These are phyloP conservation scores for Fusarium temperatum DNA, from an alignment of 2,329 filamentous ascomycete species.

Conservation along the genomic window DNA sequence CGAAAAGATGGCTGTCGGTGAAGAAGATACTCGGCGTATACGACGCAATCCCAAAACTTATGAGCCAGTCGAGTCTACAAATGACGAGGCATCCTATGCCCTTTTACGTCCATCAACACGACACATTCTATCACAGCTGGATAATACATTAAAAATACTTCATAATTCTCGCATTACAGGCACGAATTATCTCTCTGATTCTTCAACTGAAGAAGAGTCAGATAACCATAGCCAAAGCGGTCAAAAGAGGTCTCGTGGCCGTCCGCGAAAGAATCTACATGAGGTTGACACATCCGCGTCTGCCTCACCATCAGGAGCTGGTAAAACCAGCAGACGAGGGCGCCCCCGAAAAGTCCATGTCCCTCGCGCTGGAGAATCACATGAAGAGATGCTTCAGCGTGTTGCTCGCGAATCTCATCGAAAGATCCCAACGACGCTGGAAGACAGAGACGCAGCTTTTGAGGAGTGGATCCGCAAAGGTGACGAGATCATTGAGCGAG, in stretches of 20 bases:
- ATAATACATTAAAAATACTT: slow-evolving; percentile 74
- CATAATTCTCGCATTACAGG: slow-evolving; percentile 70
- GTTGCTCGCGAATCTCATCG: slow-evolving; percentile 56
- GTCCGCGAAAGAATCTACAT: slow-evolving; percentile 35
- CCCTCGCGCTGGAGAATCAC: slow-evolving; percentile 55
- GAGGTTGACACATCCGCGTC: slow-evolving; percentile 9
- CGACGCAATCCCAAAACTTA: slow-evolving; percentile 40
- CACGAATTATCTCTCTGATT: slow-evolving; percentile 51
- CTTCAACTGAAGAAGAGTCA: slow-evolving; percentile 51
- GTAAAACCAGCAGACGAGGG: slow-evolving; percentile 43
- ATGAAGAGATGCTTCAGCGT: slow-evolving; percentile 57
- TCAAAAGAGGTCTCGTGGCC: slow-evolving; percentile 41
- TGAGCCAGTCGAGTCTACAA: slow-evolving; percentile 67
- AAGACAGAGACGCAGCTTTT: slow-evolving; percentile 45
- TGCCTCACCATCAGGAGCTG: slow-evolving; percentile 7
- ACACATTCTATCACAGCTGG: slow-evolving; percentile 75
- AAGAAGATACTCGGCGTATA: background rate
- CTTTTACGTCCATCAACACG: slow-evolving; percentile 74
- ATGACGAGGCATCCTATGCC: slow-evolving; percentile 73
- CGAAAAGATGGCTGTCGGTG: slow-evolving; percentile 16
- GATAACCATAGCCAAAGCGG: slow-evolving; percentile 41
- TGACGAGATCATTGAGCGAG: slow-evolving; percentile 40
- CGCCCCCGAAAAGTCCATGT: slow-evolving; percentile 53
- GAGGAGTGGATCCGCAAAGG: slow-evolving; percentile 48
- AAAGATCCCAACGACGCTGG: slow-evolving; percentile 38